Conservation (phyloP, 306 rosid genomes). For the apple (Malus domestica) region ASM211411v1 NC_041797.1:4657501-4658000, state of each 20-base stretch:
- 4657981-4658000: not conserved
- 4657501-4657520: not conserved
- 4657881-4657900: no score
- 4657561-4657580: not conserved
- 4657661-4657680: not conserved
- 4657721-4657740: no score
- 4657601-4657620: no score
- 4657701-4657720: not conserved
- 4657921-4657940: not conserved
- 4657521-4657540: not conserved
- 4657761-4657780: not conserved
- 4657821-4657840: not conserved
- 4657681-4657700: no score
- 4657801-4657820: not conserved
- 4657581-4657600: no score
- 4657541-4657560: not conserved
- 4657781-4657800: not conserved
- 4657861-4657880: not conserved
- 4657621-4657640: not conserved
- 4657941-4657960: not conserved
- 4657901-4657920: no score
- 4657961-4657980: no score
- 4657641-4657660: not conserved
- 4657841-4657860: not conserved
- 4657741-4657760: not conserved